A percentile compares a stretch with the other conserved stretches of the same genome.
Conservation (phyloP, 148 eudicot genomes). For the Nepenthes gracilis region DNA sequence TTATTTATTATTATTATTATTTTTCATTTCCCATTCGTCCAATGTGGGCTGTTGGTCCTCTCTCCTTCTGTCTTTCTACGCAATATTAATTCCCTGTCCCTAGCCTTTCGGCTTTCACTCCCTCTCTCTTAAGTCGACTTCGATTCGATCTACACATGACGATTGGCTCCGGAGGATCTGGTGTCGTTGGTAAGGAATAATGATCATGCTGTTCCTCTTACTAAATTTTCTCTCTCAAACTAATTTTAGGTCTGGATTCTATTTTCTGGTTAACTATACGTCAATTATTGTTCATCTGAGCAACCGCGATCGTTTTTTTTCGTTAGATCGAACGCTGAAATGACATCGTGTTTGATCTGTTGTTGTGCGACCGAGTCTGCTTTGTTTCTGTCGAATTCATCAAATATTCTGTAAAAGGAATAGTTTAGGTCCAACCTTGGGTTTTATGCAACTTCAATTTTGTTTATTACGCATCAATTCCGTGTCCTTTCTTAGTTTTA, state of each 20-base stretch:
- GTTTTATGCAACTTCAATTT: neutral
- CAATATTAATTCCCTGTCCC: neutral
- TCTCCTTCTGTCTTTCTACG: too few relatives aligned
- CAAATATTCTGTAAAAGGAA: too few relatives aligned
- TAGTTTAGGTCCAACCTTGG: too few relatives aligned
- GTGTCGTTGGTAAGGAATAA: slow-evolving; percentile 18
- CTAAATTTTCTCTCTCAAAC: neutral
- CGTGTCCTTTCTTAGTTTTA: neutral
- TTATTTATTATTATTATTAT: too few relatives aligned
- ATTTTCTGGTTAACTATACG: neutral
- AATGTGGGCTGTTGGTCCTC: too few relatives aligned
- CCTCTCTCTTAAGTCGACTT: neutral
- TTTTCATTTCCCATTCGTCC: too few relatives aligned
- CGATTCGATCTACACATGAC: slow-evolving; percentile 14
- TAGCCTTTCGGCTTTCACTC: slow-evolving; percentile 1
- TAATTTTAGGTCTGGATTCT: neutral
- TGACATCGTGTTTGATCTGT: neutral
- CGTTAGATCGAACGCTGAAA: neutral
- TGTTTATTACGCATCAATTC: neutral
- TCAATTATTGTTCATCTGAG: neutral
- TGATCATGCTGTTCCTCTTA: neutral
- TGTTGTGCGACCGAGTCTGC: neutral
- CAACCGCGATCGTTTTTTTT: neutral
- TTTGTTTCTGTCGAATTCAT: neutral
- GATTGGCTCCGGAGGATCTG: slow-evolving; percentile 26